Evolutionary conservation across 2,329 filamentous ascomycete species (phyloP).

Genomic region (Orbilia javanica): DNA sequence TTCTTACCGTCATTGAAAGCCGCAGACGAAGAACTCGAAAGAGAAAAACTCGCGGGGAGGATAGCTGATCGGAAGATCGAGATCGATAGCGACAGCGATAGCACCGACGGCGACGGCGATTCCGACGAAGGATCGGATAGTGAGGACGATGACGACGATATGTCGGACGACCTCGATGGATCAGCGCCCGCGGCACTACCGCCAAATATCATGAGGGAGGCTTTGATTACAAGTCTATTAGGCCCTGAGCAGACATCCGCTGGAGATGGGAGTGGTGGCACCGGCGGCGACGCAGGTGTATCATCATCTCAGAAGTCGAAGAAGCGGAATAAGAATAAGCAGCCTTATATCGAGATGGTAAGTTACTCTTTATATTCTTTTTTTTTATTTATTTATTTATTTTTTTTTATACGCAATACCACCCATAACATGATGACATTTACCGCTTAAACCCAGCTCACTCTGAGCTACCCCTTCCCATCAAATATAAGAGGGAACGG

Average conservation of each 20-base stretch:
- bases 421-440: slow-evolving; percentile 49
- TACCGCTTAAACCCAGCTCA: slow-evolving; percentile 59
- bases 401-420: background rate
- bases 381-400: background rate
- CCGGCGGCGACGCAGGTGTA: no score
- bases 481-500: slow-evolving; percentile 7
- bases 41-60: slow-evolving; percentile 65
- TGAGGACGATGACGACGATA: slow-evolving; percentile 59
- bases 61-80: slow-evolving; percentile 65
- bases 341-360: slow-evolving; percentile 58
- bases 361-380: slow-evolving; percentile 13
- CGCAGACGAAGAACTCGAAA: slow-evolving; percentile 66
- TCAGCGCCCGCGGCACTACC: background rate
- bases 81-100: slow-evolving; percentile 58
- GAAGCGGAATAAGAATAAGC: slow-evolving; percentile 16
- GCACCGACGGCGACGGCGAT: slow-evolving; percentile 59
- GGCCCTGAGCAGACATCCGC: background rate
- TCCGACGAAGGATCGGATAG: slow-evolving; percentile 58
- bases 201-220: slow-evolving; percentile 19
- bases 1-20: slow-evolving; percentile 67
- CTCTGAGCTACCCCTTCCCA: slow-evolving; percentile 53
- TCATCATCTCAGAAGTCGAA: slow-evolving; percentile 14
- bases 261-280: background rate
- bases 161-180: background rate
- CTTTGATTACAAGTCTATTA: slow-evolving; percentile 45